Base-by-base conservation (phyloP, 208 protist species). In the Wallacemonas sp. region DNA sequence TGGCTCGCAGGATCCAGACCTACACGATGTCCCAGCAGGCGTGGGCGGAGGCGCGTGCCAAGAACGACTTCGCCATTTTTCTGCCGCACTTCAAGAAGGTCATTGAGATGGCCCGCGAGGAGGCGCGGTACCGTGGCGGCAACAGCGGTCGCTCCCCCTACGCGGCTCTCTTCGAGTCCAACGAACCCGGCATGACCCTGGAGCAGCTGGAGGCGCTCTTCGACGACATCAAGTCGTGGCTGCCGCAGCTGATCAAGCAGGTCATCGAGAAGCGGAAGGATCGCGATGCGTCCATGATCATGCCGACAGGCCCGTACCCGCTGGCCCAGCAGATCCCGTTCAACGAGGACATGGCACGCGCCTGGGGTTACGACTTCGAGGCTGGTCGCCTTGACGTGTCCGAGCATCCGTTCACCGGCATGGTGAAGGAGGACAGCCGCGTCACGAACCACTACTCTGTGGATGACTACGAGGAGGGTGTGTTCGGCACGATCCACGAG, bases 401-500 rank as follows among this genome's bases (percentile, higher is more conserved):
- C 27, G n/a, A 79, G 6, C 94, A 98, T 62, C 92, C 94, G 2
- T 98, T 96, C 75, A 93, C 87, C 12, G 90, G 80, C 32, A 87
- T 85, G 68, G 71, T 76, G 33, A 81, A 83, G 69, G 80, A 87
- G 33, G 94, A 98, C 77, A 79, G 81, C 47, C 83, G 94, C 33
- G 81, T 98, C 47, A 98, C 94, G 1, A 93, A 87, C 2, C 79
- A 82, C 62, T 97, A 90, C 68, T 43, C 16, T n/a, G 82, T 84
- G 8, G 57, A 78, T 0, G 75, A 82, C 33, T 87, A 86, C 41
- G 55, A 75, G 9, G 46, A 82, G 24, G 80, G 74, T 24, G 66
- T 98, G 1, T 72, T 84, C 38, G 90, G 74, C 11, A 68, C 90
- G 29, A 87, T 98, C 38, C 92, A 97, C 57, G 92, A 97, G 67